Base-by-base conservation (phyloP, 768 basidiomycete species). In the Amyloporia xantha region DNA sequence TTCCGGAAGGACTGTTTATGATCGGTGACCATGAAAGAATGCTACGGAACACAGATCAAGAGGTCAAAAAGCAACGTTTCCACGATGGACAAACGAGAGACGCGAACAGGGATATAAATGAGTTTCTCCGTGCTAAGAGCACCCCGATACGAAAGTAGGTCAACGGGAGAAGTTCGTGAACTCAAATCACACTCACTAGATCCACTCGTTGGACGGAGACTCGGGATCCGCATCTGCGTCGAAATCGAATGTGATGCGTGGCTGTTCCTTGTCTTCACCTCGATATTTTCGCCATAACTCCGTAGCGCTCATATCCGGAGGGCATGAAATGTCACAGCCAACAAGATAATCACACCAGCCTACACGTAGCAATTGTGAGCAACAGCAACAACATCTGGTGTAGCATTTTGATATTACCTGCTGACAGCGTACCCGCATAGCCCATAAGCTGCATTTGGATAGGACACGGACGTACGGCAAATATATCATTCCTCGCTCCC, bases 381-480 rank as follows among this genome's bases (percentile, higher is more conserved):
- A 48, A 12, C 15, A 6, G n/a, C 12, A 41, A 17, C 12, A 19
- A n/a, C n/a, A n/a, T n/a, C n/a, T n/a, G n/a, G 30, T 7, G 30
- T 7, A 33, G 30, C 30, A 33, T 7, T 33, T 7, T 7, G 30
- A 7, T 33, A 7, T 33, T 69, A 37, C 66, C 70, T 17, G 62
- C 68, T 11, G 65, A 68, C 9, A 76, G 53, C 3, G 76, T 76
- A 13, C 76, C 75, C 4, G 76, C 75, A 44, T 72, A 77, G 15
- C 76, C 76, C 68, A 77, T 75, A 17, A 73, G 56, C 30, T 72
- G 72, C 44, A 77, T 62, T 56, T 78, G 76, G 9, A 78, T 59
- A 2, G 76, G 76, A 42, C 68, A 68, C 13, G 73, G 71, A 21
- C 76, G 66, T 1, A 70, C 72, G 12, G 76, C 76, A 40, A 77